Base-by-base conservation (phyloP, 164 flowering plant genomes). In the Buxus sempervirens region DNA sequence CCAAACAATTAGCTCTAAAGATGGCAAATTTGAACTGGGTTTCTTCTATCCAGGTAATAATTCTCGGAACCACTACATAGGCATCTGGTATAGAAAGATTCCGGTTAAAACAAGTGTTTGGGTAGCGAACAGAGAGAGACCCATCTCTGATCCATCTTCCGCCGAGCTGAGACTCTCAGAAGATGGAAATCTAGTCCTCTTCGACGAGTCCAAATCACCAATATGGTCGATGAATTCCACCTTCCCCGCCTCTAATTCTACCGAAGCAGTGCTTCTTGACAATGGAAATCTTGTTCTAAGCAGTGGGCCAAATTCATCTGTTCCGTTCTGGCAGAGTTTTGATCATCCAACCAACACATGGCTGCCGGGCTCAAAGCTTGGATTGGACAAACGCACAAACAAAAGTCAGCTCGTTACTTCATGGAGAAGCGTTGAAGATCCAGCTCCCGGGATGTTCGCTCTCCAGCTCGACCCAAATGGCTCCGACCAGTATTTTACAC, bases 71-170 rank as follows among this genome's bases (percentile, higher is more conserved):
- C 70, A 73, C 76, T 87, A 87, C 53, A 65, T 85, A 23, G 86
- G 88, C 55, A 81, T 85, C 5, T 86, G 89, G 93, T 84, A 81
- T 70, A 71, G 66, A 0, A 64, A 71, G n/a, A 53, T 85, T 0
- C 63, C 79, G 9, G 9, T 1, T 9, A 74, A 10, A 36, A 83
- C 87, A 7, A 16, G 67, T 18, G 87, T 81, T 63, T 86, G 93
- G 89, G 90, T 86, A 13, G 90, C 89, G 51, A 88, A 88, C 62
- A 83, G 90, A 64, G 83, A 83, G 5, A 74, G 5, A 5, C 85
- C 88, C 8, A 26, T 85, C 23, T 66, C 79, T 21, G 85, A 86
- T 73, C 72, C 15, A 9, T 41, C 27, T 56, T 73, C 80, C 19
- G 67, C 86, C 1, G 69, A 69, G 19, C 72, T 86, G 1, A 79